phyloP scores from a whole-genome alignment of 164 flowering plant species.

The Annona squamosa region DNA sequence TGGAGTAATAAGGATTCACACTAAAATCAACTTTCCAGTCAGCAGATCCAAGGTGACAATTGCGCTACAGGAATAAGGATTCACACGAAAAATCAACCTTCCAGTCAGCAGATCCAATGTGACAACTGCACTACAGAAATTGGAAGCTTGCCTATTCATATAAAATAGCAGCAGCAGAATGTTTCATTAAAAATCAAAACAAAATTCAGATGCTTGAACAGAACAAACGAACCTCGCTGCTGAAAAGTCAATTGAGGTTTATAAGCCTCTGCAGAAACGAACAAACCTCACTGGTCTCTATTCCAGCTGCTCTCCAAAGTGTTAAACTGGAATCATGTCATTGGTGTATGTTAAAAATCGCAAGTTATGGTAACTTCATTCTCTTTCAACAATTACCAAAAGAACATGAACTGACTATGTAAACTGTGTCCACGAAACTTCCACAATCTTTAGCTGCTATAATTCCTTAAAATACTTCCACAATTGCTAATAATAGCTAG shows the following conservation, averaged over 20 bases:
- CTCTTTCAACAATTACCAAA: slow-evolving; percentile 1
- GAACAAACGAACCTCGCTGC: not conserved
- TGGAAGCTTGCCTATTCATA: not conserved
- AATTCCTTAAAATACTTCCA: slow-evolving; percentile 3
- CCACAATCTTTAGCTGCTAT: not conserved
- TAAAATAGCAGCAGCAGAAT: not conserved
- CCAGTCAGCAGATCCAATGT: not conserved
- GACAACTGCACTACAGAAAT: not conserved
- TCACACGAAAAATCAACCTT: not conserved
- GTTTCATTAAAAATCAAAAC: too few species aligned
- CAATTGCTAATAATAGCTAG: not conserved
- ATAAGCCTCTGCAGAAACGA: not conserved
- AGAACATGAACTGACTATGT: not conserved
- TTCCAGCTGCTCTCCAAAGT: not conserved
- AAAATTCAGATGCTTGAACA: not conserved
- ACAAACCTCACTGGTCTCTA: not conserved
- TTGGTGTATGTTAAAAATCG: not conserved
- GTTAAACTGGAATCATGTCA: not conserved
- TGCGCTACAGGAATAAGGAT: not conserved
- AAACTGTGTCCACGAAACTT: not conserved
- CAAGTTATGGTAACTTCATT: not conserved
- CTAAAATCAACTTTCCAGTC: not conserved
- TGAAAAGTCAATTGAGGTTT: not conserved
- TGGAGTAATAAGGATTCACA: too few species aligned
- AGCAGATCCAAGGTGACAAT: not conserved